These are phyloP conservation scores for Zygoascus flipseniorum DNA, from an alignment of 805 yeast genomes.

Conservation along the genomic window DNA sequence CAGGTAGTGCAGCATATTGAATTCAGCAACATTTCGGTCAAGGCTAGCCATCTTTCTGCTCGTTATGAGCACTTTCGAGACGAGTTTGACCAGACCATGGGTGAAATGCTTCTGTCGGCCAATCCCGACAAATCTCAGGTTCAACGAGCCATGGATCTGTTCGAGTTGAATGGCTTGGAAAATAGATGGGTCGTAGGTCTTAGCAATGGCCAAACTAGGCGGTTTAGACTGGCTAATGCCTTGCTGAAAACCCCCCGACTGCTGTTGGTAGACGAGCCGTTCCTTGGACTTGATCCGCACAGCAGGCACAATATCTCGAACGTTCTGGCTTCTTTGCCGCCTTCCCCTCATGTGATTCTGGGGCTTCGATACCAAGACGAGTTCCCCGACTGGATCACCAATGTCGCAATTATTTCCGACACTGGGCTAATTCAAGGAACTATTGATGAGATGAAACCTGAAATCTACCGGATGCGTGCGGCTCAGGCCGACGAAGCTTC, in stretches of 20 bases:
- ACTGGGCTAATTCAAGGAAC: conserved; percentile 50
- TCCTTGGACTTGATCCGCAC: conserved; percentile 77
- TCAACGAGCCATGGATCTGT: conserved; percentile 36
- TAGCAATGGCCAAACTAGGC: conserved; percentile 88
- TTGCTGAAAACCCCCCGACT: conserved; percentile 56
- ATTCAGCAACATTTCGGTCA: conserved; percentile 38
- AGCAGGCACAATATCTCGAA: conserved; percentile 55
- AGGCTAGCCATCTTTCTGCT: conserved; percentile 70
- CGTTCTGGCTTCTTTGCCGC: conserved; percentile 38
- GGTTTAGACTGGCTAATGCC: conserved; percentile 80
- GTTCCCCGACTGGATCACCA: conserved; percentile 73
- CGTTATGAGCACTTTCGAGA: conserved; percentile 84
- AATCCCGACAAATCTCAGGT: conserved; percentile 40
- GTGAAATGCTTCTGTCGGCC: conserved; percentile 46
- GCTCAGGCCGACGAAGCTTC: conserved; percentile 15
- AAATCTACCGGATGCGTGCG: conserved; percentile 19
- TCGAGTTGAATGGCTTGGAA: conserved; percentile 49
- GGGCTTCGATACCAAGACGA: conserved; percentile 73
- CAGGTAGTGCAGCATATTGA: conserved; percentile 37
- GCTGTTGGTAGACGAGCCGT: conserved; percentile 82
- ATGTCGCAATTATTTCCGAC: conserved; percentile 53
- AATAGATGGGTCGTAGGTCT: conserved; percentile 77
- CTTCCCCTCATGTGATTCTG: conserved; percentile 49
- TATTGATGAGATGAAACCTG: conserved; percentile 21
- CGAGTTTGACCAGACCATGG: conserved; percentile 66